These are phyloP conservation scores for Colletotrichum spaethianum DNA, from an alignment of 2,329 filamentous ascomycete species.

Conservation along the genomic window DNA sequence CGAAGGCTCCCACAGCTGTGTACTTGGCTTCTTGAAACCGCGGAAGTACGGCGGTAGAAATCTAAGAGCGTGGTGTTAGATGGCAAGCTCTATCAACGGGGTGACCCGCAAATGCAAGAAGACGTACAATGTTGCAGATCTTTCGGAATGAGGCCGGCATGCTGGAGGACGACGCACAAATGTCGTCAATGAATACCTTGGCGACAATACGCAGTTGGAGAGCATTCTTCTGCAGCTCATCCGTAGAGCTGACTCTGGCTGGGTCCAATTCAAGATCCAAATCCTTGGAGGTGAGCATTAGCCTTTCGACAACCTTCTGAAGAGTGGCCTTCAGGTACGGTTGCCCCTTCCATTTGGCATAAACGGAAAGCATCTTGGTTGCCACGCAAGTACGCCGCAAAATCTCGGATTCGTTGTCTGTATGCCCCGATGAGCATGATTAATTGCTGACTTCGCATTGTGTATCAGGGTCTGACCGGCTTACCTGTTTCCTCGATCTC, in stretches of 20 bases:
- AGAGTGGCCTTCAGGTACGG: constrained; percentile 75
- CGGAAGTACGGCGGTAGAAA: constrained; percentile 73
- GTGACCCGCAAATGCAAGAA: too few species aligned
- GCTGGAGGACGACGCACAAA: constrained; percentile 72
- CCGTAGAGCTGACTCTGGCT: constrained; percentile 69
- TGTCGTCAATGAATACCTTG: constrained; percentile 80
- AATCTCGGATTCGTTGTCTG: constrained; percentile 78
- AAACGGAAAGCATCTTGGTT: constrained; percentile 81
- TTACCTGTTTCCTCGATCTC: constrained; percentile 77
- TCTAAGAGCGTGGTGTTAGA: constrained; percentile 55
- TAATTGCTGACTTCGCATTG: neutral
- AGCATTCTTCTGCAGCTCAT: constrained; percentile 77
- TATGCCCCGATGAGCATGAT: constrained; percentile 20
- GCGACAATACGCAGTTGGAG: constrained; percentile 76
- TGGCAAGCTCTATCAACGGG: neutral
- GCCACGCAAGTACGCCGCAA: constrained; percentile 78
- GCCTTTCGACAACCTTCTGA: constrained; percentile 75
- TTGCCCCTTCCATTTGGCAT: constrained; percentile 79
- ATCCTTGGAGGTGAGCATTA: constrained; percentile 77
- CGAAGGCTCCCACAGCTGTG: constrained; percentile 79
- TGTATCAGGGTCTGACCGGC: constrained; percentile 24
- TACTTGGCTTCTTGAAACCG: constrained; percentile 80
- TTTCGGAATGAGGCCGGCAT: constrained; percentile 76
- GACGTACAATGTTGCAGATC: constrained; percentile 75
- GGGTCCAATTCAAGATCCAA: constrained; percentile 79